phyloP scores from a whole-genome alignment of 495 filamentous ascomycete genomes.

The Aspergillus panamensis region DNA sequence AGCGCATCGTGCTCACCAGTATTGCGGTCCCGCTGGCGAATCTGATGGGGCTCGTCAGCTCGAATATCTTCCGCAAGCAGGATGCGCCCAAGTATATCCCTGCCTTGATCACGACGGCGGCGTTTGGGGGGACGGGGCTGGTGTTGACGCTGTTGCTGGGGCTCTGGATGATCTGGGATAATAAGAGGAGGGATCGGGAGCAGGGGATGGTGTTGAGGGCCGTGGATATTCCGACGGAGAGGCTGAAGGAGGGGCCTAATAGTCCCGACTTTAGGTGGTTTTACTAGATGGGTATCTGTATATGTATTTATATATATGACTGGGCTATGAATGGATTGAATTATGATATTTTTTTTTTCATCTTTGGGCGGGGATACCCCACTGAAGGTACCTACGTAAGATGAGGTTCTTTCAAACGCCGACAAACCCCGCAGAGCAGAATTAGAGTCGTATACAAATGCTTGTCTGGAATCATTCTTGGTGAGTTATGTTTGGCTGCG shows the following conservation, averaged over 20 bases:
- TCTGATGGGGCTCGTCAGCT: slow-evolving; percentile 68
- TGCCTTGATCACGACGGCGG: slow-evolving; percentile 65
- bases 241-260: slow-evolving; percentile 60
- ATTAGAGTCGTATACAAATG: background rate
- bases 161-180: slow-evolving; percentile 65
- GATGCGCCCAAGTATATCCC: slow-evolving; percentile 71
- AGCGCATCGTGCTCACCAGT: slow-evolving; percentile 62
- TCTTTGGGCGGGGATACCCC: too few relatives aligned
- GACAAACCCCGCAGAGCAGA: background rate
- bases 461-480: background rate
- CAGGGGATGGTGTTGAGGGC: slow-evolving; percentile 58
- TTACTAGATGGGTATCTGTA: background rate
- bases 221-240: slow-evolving; percentile 62
- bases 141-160: slow-evolving; percentile 56
- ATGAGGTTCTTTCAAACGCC: slow-evolving; percentile 13
- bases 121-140: slow-evolving; percentile 61
- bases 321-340: background rate
- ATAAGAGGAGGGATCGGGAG: slow-evolving; percentile 56
- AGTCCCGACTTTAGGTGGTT: slow-evolving; percentile 63
- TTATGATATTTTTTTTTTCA: background rate
- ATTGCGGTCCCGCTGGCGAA: slow-evolving; percentile 70
- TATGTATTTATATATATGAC: background rate
- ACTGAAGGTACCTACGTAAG: too few relatives aligned
- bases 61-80: slow-evolving; percentile 64
- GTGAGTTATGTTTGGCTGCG: background rate